These are phyloP conservation scores for Fusarium musae DNA, from an alignment of 2,329 filamentous ascomycete genomes.

Conservation along the genomic window DNA sequence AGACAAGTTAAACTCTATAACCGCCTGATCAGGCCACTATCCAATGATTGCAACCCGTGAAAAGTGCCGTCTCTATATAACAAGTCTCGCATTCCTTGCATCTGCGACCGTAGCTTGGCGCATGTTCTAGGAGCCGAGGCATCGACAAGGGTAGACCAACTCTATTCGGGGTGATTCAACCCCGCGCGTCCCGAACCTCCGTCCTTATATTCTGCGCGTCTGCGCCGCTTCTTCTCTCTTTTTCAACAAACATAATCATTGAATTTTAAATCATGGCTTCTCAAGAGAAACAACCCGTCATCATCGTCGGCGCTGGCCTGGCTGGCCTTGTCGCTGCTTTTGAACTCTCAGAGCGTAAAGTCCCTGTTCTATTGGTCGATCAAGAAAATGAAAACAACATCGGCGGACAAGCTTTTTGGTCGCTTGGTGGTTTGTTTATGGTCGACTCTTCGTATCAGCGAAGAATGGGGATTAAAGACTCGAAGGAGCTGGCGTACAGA, in stretches of 20 bases:
- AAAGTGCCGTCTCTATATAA: not conserved
- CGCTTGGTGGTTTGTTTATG: slow-evolving; percentile 69
- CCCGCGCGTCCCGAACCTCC: slow-evolving; percentile 19
- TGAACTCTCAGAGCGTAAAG: slow-evolving; percentile 62
- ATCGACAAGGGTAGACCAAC: slow-evolving; percentile 3
- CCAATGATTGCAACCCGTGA: not conserved
- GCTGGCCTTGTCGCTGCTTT: slow-evolving; percentile 70
- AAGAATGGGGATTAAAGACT: slow-evolving; percentile 67
- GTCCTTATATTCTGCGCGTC: slow-evolving; percentile 1
- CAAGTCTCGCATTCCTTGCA: not conserved
- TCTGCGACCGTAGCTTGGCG: slow-evolving; percentile 21
- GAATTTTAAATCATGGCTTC: slow-evolving; percentile 11
- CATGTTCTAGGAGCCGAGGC: slow-evolving; percentile 12
- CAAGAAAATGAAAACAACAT: slow-evolving; percentile 67
- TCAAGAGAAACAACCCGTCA: slow-evolving; percentile 52
- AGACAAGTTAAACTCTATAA: not conserved
- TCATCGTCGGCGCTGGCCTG: slow-evolving; percentile 67
- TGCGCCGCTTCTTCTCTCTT: not conserved
- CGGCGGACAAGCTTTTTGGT: slow-evolving; percentile 73
- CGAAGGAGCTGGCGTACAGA: slow-evolving; percentile 64
- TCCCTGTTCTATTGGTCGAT: slow-evolving; percentile 65
- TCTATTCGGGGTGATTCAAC: slow-evolving; percentile 3
- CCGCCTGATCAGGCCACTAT: not conserved
- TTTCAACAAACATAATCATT: not conserved
- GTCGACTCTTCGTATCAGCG: slow-evolving; percentile 68